Base-by-base conservation (phyloP, 352 stramenopile species). In the Aphanomyces euteiches region DNA sequence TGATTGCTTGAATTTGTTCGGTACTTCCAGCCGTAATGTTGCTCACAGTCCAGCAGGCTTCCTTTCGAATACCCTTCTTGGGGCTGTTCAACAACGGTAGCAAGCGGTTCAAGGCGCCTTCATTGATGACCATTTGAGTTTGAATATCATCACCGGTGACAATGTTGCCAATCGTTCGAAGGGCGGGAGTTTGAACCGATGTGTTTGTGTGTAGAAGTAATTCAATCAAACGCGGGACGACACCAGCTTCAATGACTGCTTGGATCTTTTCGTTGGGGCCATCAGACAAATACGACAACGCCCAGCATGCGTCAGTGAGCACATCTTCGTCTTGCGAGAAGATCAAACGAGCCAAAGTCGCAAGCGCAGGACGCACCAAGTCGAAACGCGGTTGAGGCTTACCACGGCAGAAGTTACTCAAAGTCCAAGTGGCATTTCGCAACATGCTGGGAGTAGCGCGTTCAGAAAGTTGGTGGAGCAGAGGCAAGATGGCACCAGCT, bases 251-350 rank as follows among this genome's bases (percentile, higher is more conserved):
- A 66, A 99, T 97, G 53, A 99, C 96, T 1, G 95, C 95, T 76
- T 99, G 96, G 73, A 99, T 98, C 73, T 97, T 98, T 70, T 99
- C 95, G 63, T 98, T 98, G 5, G 90, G 85, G 54, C 97, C 97
- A 77, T 99, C 97, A n/a, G 87, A 98, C 5, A 99, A 78, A 76
- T 99, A 99, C 12, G 88, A 98, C 13, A 99, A 85, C 21, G 97
- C 97, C 97, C 98, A 99, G 78, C 97, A 99, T n/a, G 98, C 96
- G 75, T 99, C 97, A 3, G 96, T 99, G 19, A 99, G 81, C 19
- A 99, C 94, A 75, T 99, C 98, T 54, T 99, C 92, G 72, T 99
- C 96, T 0, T 96, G 86, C 7, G 83, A 96, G 76, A 98, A 91
- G 72, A 99, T 98, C 13, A 99, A 82, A 68, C 98, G 90, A 19